These are phyloP conservation scores for Lachancea quebecensis DNA, from an alignment of 805 yeast species.

Conservation along the genomic window DNA sequence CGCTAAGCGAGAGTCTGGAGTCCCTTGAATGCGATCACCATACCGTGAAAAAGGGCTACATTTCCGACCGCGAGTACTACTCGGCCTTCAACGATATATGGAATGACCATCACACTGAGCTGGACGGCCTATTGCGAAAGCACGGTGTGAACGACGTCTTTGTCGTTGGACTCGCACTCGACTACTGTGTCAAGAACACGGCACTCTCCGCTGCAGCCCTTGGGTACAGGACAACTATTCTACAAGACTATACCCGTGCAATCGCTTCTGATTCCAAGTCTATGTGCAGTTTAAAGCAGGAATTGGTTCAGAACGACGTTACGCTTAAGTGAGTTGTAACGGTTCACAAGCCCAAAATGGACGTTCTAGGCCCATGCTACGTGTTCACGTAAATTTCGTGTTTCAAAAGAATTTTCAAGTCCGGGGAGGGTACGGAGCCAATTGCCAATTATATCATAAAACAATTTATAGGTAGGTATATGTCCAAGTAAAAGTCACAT, in stretches of 20 bases:
- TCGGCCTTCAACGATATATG: slow-evolving; percentile 82
- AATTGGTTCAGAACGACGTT: slow-evolving; percentile 17
- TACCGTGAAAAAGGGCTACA: slow-evolving; percentile 63
- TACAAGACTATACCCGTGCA: slow-evolving; percentile 49
- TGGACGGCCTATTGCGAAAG: slow-evolving; percentile 41
- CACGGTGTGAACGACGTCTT: slow-evolving; percentile 52
- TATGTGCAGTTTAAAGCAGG: slow-evolving; percentile 14
- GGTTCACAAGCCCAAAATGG: neutral
- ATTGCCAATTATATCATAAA: too few relatives aligned
- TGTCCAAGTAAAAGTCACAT: too few relatives aligned
- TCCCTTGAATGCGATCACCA: slow-evolving; percentile 32
- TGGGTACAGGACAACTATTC: slow-evolving; percentile 61
- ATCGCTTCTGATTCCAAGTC: slow-evolving; percentile 41
- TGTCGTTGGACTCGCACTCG: slow-evolving; percentile 80
- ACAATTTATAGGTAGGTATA: too few relatives aligned
- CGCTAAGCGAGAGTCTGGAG: slow-evolving; percentile 1
- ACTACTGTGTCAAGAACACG: slow-evolving; percentile 75
- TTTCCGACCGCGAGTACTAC: slow-evolving; percentile 72
- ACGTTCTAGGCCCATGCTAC: neutral
- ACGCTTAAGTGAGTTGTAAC: slow-evolving; percentile 6
- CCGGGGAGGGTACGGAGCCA: neutral
- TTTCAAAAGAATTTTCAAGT: neutral
- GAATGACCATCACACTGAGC: slow-evolving; percentile 63
- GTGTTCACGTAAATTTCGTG: neutral
- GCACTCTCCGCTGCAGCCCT: slow-evolving; percentile 57